These are phyloP conservation scores for Corchorus capsularis DNA, from an alignment of 345 rosid species.

Conservation along the genomic window DNA sequence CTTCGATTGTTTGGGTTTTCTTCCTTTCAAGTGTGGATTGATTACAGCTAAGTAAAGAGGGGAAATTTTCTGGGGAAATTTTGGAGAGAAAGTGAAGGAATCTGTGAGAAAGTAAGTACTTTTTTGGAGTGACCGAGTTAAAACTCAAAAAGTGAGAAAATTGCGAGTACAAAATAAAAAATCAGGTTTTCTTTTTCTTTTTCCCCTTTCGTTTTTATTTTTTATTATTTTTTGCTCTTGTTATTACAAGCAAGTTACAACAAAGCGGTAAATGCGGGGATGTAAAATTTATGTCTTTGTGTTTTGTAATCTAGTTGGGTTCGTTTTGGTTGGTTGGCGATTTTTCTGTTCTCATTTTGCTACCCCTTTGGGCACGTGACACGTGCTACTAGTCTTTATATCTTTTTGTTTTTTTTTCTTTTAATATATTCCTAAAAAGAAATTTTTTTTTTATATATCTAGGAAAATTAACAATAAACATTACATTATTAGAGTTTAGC, in stretches of 20 bases:
- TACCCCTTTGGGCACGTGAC: background rate
- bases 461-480: too few relatives aligned
- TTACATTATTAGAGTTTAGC: too few relatives aligned
- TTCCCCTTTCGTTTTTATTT: background rate
- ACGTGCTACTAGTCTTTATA: background rate
- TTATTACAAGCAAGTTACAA: slow-evolving; percentile 4
- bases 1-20: background rate
- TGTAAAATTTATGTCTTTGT: slow-evolving; percentile 4
- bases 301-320: background rate
- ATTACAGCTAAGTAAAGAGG: background rate
- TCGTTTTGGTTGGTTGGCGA: background rate
- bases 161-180: background rate
- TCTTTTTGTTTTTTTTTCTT: background rate
- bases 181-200: background rate
- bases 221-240: background rate
- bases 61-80: slow-evolving; percentile 12
- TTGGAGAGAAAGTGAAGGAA: slow-evolving; percentile 1
- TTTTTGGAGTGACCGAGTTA: slow-evolving; percentile 6
- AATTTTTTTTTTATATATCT: background rate
- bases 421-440: background rate
- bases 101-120: slow-evolving; percentile 2
- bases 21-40: background rate
- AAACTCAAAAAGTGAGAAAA: slow-evolving; percentile 3
- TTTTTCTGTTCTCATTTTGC: background rate
- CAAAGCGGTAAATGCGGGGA: slow-evolving; percentile 1